phyloP scores from a whole-genome alignment of 164 flowering plant genomes.

The Buxus sempervirens region DNA sequence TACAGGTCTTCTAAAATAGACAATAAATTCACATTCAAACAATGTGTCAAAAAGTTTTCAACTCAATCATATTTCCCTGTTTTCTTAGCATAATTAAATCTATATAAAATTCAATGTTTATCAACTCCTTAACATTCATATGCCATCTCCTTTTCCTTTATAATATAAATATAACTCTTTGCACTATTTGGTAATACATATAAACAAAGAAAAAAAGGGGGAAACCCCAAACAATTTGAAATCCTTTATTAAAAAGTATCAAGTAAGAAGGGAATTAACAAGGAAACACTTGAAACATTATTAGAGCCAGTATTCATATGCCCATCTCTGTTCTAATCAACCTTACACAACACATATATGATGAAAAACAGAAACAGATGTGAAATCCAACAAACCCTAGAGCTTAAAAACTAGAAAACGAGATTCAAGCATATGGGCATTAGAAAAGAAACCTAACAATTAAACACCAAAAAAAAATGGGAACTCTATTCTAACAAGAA shows the following conservation, averaged over 20 bases:
- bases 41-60: too few relatives aligned
- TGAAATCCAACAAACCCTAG: too few relatives aligned
- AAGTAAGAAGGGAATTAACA: neutral
- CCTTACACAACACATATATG: neutral
- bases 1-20: neutral
- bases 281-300: conserved; percentile 8
- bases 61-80: neutral
- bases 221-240: neutral
- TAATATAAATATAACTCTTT: neutral
- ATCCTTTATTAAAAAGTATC: too few relatives aligned
- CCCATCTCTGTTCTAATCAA: conserved; percentile 17
- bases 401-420: neutral
- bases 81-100: neutral
- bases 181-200: neutral
- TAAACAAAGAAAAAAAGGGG: neutral
- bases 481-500: too few relatives aligned
- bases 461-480: too few relatives aligned
- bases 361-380: too few relatives aligned
- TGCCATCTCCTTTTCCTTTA: neutral
- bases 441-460: neutral
- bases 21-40: neutral
- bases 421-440: neutral
- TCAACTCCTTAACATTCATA: neutral
- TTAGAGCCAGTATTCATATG: conserved; percentile 16
- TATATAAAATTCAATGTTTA: neutral